Conservation (phyloP, 305 asterid genomes). For the Fraxinus greggii region DNA sequence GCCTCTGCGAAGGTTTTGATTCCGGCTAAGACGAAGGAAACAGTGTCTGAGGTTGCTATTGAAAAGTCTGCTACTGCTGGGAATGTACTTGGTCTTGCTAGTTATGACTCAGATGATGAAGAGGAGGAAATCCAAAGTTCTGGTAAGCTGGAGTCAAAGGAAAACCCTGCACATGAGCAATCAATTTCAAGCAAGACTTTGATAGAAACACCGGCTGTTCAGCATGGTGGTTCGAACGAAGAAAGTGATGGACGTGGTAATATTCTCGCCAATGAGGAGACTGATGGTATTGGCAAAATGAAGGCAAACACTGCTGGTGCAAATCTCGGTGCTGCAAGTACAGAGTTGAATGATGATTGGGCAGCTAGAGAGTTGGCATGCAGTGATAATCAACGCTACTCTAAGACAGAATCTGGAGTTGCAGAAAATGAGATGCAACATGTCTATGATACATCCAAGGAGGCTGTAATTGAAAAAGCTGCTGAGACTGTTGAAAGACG, state of each 20-base stretch:
- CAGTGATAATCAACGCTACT: slow-evolving; percentile 32
- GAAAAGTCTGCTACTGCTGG: slow-evolving; percentile 67
- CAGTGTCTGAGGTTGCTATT: slow-evolving; percentile 42
- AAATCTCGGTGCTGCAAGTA: slow-evolving; percentile 22
- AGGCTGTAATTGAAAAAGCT: slow-evolving; percentile 29
- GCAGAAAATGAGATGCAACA: slow-evolving; percentile 35
- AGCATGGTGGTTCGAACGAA: slow-evolving; percentile 43
- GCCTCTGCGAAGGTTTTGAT: slow-evolving; percentile 61
- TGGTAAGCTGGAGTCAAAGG: slow-evolving; percentile 38
- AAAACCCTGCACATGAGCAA: slow-evolving; percentile 30
- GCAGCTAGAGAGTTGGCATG: slow-evolving; percentile 29
- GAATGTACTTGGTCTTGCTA: slow-evolving; percentile 80
- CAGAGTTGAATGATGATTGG: slow-evolving; percentile 32
- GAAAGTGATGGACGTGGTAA: slow-evolving; percentile 35
- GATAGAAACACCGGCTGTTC: slow-evolving; percentile 34
- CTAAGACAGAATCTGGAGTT: slow-evolving; percentile 34
- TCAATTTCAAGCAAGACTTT: slow-evolving; percentile 37
- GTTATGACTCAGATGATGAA: slow-evolving; percentile 90
- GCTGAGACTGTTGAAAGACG: slow-evolving; percentile 41
- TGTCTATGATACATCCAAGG: slow-evolving; percentile 29
- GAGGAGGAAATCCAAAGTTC: slow-evolving; percentile 62
- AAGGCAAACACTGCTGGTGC: slow-evolving; percentile 27
- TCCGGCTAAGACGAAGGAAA: slow-evolving; percentile 50
- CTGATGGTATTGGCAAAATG: slow-evolving; percentile 32
- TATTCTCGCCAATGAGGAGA: slow-evolving; percentile 27